Evolutionary conservation across 2,329 filamentous ascomycete species (phyloP).

Genomic region (Tympanopsis confertula): DNA sequence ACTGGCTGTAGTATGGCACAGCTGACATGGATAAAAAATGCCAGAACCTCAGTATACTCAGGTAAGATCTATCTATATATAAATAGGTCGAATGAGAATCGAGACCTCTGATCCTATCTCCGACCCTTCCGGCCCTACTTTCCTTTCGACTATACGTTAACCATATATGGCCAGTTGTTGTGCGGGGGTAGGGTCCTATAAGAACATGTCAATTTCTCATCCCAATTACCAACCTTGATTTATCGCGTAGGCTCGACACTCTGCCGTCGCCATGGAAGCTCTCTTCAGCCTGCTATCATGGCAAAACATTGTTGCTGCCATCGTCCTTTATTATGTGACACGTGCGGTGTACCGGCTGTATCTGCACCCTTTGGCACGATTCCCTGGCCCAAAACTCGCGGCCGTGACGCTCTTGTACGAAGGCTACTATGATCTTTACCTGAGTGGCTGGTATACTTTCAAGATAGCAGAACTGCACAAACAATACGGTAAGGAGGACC

Average conservation of each 20-base stretch:
- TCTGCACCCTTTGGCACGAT: conserved; percentile 9
- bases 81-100: too few species aligned
- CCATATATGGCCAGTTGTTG: too few species aligned
- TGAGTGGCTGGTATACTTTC: conserved; percentile 9
- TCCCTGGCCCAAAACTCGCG: conserved; percentile 11
- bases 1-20: too few species aligned
- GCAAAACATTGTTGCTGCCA: conserved; percentile 1
- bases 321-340: conserved; percentile 3
- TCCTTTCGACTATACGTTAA: too few species aligned
- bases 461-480: conserved; percentile 11
- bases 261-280: conserved; percentile 2
- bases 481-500: conserved; percentile 9
- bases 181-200: too few species aligned
- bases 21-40: too few species aligned
- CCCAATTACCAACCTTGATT: conserved; percentile 2
- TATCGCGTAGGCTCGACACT: conserved; percentile 2
- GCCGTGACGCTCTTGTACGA: conserved; percentile 10
- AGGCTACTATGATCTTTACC: conserved; percentile 10
- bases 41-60: too few species aligned
- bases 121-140: too few species aligned
- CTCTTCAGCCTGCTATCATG: conserved; percentile 1
- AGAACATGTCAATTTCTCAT: background rate
- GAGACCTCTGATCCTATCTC: too few species aligned
- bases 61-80: too few species aligned
- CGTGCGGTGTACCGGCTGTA: conserved; percentile 8